These are phyloP conservation scores for Fusarium longipes DNA, from an alignment of 2,329 filamentous ascomycete genomes.

Conservation along the genomic window DNA sequence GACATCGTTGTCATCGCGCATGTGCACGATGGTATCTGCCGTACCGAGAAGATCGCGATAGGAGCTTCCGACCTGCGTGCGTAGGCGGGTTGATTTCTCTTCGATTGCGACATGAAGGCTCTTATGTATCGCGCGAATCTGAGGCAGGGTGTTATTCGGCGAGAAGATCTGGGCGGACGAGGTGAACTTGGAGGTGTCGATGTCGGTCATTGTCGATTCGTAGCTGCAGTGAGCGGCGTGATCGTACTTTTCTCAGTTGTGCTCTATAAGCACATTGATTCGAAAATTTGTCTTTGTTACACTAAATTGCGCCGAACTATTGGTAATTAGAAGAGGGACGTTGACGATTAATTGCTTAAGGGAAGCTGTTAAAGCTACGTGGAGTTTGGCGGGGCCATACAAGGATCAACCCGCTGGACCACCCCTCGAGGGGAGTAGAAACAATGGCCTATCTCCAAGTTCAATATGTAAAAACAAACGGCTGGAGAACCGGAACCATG, in stretches of 20 bases:
- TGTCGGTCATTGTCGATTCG: constrained; percentile 52
- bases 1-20: constrained; percentile 81
- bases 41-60: constrained; percentile 93
- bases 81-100: constrained; percentile 70
- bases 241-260: neutral
- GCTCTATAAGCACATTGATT: constrained; percentile 25
- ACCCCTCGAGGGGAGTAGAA: neutral
- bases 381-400: constrained; percentile 41
- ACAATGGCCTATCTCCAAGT: neutral
- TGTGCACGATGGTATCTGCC: constrained; percentile 91
- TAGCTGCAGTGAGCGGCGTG: constrained; percentile 5
- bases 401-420: constrained; percentile 21
- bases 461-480: neutral
- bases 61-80: constrained; percentile 71
- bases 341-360: constrained; percentile 14
- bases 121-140: constrained; percentile 72
- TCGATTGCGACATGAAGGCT: constrained; percentile 68
- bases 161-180: constrained; percentile 67
- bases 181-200: constrained; percentile 61
- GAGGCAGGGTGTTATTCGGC: constrained; percentile 67
- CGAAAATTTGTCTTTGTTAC: constrained; percentile 1
- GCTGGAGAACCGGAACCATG: neutral
- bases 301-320: constrained; percentile 1
- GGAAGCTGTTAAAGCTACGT: constrained; percentile 44
- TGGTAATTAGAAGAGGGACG: constrained; percentile 14